Percentiles rank a stretch among this genome's conserved stretches.
phyloP scores from a whole-genome alignment of 257 asterid species.

The Solanum appendiculatum region DNA sequence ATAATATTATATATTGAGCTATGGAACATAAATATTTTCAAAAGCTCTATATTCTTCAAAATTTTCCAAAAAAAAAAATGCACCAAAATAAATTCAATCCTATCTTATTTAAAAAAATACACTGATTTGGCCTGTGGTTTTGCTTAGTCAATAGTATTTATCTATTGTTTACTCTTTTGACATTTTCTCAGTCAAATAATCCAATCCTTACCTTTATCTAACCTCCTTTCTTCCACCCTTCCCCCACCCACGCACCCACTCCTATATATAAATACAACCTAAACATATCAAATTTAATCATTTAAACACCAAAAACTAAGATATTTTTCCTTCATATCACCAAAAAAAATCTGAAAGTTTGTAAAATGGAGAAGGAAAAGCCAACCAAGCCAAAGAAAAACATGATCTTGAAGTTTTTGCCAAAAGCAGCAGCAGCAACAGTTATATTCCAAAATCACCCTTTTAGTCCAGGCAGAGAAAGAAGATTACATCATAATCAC shows the following conservation, averaged over 20 bases:
- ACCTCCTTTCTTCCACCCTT: background rate
- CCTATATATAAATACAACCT: background rate
- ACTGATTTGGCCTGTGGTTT: background rate
- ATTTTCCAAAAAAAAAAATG: background rate
- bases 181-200: background rate
- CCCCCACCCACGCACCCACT: background rate
- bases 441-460: constrained; percentile 21
- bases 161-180: background rate
- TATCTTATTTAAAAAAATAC: background rate
- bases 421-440: constrained; percentile 19
- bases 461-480: constrained; percentile 28
- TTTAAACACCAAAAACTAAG: background rate
- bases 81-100: background rate
- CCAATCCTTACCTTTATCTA: background rate
- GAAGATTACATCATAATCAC: background rate
- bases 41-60: background rate
- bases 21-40: too few relatives aligned
- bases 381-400: constrained; percentile 11
- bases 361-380: constrained; percentile 29
- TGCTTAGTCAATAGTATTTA: background rate
- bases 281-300: background rate
- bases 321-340: background rate
- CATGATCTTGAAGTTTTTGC: constrained; percentile 15
- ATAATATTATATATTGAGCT: too few relatives aligned
- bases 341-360: background rate